Base-by-base conservation (phyloP, 768 basidiomycete species). In the Trametes coccinea region DNA sequence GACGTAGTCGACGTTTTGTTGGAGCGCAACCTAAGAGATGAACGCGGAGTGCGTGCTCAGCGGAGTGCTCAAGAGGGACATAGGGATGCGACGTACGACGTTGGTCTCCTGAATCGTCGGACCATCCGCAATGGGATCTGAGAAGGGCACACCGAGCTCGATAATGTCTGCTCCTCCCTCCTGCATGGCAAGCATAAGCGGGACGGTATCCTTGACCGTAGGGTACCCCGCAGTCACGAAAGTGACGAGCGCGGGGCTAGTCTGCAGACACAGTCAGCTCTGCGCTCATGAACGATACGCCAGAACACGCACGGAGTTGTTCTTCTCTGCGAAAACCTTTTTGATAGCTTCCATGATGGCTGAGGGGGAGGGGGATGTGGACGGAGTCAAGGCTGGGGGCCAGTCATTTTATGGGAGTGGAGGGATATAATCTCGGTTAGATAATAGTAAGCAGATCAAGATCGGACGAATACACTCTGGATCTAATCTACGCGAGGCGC, bases 151-250 rank as follows among this genome's bases (percentile, higher is more conserved):
- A 16, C 96, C 96, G 16, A 99, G 82, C 74, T 99, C 96, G 62
- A 98, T 95, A 61, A 98, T 84, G 73, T 98, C 95, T 47, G 93
- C 85, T 5, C 96, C 96, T 55, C 96, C 96, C 47, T 84, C 83
- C 74, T 98, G 90, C 87, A 99, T 92, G 29, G 92, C 91, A 39
- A 98, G 84, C 79, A 98, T 74, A 60, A 94, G 82, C 2, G 92
- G 87, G 10, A 96, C 92, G 0, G 96, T 98, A 60, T 90, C 89
- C 70, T 86, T 79, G 56, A 75, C 73, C 7, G 78, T 84, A 30
- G 96, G 96, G 76, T 88, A 98, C 13, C 96, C 96, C 47, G 95
- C 95, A 22, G 96, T 99, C 67, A 98, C 80, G 76, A 97, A 99
- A 39, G 95, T 92, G 66, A 93, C 82, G 56, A 93, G 77, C 5